Evolutionary conservation across 495 filamentous ascomycete genomes (phyloP).

Genomic region (Parathielavia hyrcaniae): DNA sequence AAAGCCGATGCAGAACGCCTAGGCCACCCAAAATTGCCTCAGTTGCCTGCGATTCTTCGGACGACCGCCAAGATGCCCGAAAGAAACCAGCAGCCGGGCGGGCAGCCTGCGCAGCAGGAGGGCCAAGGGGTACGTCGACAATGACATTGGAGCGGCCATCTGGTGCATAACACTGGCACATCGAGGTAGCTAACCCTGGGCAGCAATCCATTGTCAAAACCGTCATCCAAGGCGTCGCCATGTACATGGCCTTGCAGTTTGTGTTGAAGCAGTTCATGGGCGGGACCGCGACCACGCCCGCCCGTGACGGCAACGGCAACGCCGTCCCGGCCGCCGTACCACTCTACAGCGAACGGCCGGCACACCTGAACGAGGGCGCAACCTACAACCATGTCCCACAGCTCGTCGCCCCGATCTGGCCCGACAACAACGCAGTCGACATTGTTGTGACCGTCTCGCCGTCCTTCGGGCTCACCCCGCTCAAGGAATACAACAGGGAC

Average conservation of each 20-base stretch:
- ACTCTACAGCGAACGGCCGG: constrained; percentile 58
- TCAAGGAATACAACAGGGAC: constrained; percentile 51
- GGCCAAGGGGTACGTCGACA: constrained; percentile 37
- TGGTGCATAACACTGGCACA: neutral
- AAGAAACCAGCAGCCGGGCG: constrained; percentile 25
- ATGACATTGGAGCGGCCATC: too few relatives aligned
- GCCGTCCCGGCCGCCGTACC: constrained; percentile 51
- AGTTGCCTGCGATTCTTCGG: neutral
- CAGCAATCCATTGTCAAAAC: constrained; percentile 35
- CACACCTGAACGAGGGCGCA: constrained; percentile 51
- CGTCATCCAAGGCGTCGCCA: constrained; percentile 36
- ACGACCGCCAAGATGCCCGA: constrained; percentile 35
- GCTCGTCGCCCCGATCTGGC: constrained; percentile 81
- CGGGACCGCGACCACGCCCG: constrained; percentile 41
- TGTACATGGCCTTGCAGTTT: constrained; percentile 45
- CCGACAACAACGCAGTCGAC: constrained; percentile 67
- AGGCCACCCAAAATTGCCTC: neutral
- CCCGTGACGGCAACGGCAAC: constrained; percentile 45
- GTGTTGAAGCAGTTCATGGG: constrained; percentile 44
- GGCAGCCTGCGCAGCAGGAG: constrained; percentile 27
- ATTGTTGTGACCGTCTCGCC: constrained; percentile 78
- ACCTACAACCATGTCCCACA: constrained; percentile 69
- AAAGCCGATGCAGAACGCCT: neutral
- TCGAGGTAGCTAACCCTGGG: constrained; percentile 22
- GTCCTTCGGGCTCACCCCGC: constrained; percentile 59